Percentiles rank a stretch among this genome's conserved stretches.
These are phyloP conservation scores for Torulaspora microellipsoides DNA, from an alignment of 805 yeast species.

Conservation along the genomic window DNA sequence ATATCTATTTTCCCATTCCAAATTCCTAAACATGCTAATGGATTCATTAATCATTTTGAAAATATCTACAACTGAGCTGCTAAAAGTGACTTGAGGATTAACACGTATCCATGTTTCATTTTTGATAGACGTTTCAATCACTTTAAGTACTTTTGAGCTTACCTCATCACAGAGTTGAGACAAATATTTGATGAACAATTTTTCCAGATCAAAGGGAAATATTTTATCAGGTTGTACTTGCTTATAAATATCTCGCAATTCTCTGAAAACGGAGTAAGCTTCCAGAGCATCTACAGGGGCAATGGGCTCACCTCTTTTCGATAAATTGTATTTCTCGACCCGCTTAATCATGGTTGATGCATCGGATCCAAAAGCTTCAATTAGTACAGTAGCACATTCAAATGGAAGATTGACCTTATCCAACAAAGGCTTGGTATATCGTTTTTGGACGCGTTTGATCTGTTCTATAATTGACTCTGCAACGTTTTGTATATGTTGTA, in stretches of 20 bases:
- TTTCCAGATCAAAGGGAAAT: constrained; percentile 55
- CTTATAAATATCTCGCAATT: constrained; percentile 46
- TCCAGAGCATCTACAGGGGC: constrained; percentile 55
- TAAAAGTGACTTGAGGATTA: constrained; percentile 42
- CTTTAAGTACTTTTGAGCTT: constrained; percentile 41
- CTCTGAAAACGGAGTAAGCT: constrained; percentile 49
- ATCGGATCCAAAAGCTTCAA: constrained; percentile 52
- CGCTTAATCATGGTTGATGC: constrained; percentile 47
- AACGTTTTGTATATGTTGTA: constrained; percentile 52
- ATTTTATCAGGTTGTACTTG: constrained; percentile 43
- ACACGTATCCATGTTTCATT: constrained; percentile 56
- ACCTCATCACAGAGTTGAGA: constrained; percentile 41
- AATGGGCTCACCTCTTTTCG: constrained; percentile 33
- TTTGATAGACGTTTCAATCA: constrained; percentile 51
- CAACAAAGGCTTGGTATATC: constrained; percentile 57
- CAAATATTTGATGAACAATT: constrained; percentile 47
- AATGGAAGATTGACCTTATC: constrained; percentile 51
- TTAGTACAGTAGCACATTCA: constrained; percentile 45
- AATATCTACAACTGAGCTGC: constrained; percentile 64
- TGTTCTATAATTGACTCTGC: constrained; percentile 49
- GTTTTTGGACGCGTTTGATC: constrained; percentile 50
- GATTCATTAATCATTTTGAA: constrained; percentile 59
- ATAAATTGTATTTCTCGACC: constrained; percentile 39
- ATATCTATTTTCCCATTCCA: constrained; percentile 61
- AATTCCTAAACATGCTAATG: constrained; percentile 49